Base-by-base conservation (phyloP, 164 flowering plant genomes). In the Amborella trichopoda region DNA sequence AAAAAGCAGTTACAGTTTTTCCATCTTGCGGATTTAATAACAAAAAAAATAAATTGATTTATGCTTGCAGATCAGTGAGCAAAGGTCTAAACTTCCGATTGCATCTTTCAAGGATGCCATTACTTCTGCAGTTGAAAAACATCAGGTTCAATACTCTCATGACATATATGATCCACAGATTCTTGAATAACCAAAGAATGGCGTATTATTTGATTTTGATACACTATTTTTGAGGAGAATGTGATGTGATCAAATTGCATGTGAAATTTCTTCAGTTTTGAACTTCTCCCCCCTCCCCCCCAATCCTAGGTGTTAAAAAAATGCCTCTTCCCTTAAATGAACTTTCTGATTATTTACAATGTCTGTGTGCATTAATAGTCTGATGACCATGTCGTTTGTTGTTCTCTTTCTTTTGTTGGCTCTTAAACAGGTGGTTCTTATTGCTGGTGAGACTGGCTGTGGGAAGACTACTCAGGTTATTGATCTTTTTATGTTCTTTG, bases 401-500 rank as follows among this genome's bases (percentile, higher is more conserved):
- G 11, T 14, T 30, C 9, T 9, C 34, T 30, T 30, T 14, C 14
- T 30, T 30, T 14, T 8, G 14, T 30, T 30, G 34, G 14, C 34
- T 30, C 9, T 8, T 30, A 30, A 40, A 44, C 81, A 93, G 99
- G 94, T 93, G 6, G 87, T 85, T 55, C 83, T 93, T 33, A 72
- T 93, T 59, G 77, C 80, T 65, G 99, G 99, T 63, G 99, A 80
- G 78, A 93, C 99, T 57, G 99, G 99, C 6, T 93, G 99, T 46
- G 99, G 99, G 58, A 93, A 93, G 67, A 93, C 96, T 20, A 93
- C 99, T 30, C 99, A 88, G 96, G 99, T 93, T 54, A 36, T 26
- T 17, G 36, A 11, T 2, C 36, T 10, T n/a, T 32, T n/a, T 32
- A 32, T n/a, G 36, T 32, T 32, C n/a, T n/a, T 10, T 32, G n/a